Conservation (phyloP, 2,329 filamentous ascomycete genomes). For the Aureobasidium pullulans region DNA sequence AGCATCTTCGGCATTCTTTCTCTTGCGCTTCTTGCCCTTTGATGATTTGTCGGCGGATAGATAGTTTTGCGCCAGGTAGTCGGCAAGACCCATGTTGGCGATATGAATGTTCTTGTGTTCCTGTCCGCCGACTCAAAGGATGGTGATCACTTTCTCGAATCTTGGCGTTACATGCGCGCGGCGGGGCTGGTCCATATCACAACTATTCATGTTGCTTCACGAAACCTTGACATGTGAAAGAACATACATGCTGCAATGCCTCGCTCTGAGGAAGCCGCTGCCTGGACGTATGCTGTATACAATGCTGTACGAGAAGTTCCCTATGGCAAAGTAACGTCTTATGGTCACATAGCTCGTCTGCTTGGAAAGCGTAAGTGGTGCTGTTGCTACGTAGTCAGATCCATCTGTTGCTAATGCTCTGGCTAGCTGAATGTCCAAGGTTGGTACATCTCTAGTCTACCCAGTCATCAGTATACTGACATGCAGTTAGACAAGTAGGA, state of each 20-base stretch:
- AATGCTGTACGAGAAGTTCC: slow-evolving; percentile 80
- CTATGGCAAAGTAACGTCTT: slow-evolving; percentile 73
- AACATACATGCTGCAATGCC: slow-evolving; percentile 45
- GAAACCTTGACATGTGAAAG: neutral
- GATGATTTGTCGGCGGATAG: slow-evolving; percentile 55
- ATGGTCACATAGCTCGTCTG: slow-evolving; percentile 70
- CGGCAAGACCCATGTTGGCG: slow-evolving; percentile 56
- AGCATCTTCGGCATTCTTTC: slow-evolving; percentile 31
- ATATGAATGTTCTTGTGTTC: neutral
- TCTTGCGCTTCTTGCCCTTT: slow-evolving; percentile 47
- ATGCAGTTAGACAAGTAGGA: slow-evolving; percentile 63
- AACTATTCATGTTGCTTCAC: neutral
- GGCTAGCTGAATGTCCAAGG: slow-evolving; percentile 41
- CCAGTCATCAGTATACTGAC: neutral
- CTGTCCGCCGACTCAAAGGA: neutral
- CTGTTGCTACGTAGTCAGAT: neutral
- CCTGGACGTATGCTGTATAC: slow-evolving; percentile 75
- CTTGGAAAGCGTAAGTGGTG: slow-evolving; percentile 60
- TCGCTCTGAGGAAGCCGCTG: slow-evolving; percentile 64
- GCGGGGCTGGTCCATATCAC: neutral
- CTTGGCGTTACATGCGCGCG: slow-evolving; percentile 4
- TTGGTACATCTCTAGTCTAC: slow-evolving; percentile 17
- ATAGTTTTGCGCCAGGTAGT: slow-evolving; percentile 88
- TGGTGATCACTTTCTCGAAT: neutral
- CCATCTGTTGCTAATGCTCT: neutral